These are phyloP conservation scores for Debaryomyces fabryi DNA, from an alignment of 1,139 yeast species.

Conservation along the genomic window DNA sequence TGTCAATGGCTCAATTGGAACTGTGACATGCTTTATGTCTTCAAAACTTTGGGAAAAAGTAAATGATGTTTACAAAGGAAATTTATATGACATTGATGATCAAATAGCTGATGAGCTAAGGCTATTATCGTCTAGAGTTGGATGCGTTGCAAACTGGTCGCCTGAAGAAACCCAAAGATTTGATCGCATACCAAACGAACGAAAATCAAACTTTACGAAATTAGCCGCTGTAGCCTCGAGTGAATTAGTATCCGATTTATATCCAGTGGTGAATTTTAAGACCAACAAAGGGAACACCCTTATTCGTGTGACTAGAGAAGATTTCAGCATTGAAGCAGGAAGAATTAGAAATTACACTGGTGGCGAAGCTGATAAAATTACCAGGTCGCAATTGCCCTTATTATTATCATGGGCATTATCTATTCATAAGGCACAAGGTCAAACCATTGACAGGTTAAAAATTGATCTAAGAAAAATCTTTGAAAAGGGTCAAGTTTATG, in stretches of 20 bases:
- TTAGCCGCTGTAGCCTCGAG: conserved; percentile 36
- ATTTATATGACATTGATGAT: conserved; percentile 23
- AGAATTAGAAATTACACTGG: conserved; percentile 10
- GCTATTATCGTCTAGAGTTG: conserved; percentile 30
- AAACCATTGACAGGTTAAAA: conserved; percentile 75
- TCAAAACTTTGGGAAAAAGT: conserved; percentile 29
- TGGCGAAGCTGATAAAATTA: conserved; percentile 19
- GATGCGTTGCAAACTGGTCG: conserved; percentile 24
- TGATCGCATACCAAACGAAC: conserved; percentile 30
- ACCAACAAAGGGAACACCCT: conserved; percentile 33
- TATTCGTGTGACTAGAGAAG: conserved; percentile 66
- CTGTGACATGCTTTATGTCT: conserved; percentile 65
- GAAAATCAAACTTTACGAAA: conserved; percentile 29
- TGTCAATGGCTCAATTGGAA: conserved; percentile 62
- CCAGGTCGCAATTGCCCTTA: conserved; percentile 71
- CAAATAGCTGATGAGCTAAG: conserved; percentile 30
- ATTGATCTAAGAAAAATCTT: conserved; percentile 73
- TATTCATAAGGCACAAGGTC: conserved; percentile 92
- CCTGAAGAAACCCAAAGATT: conserved; percentile 48
- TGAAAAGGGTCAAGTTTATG: conserved; percentile 88
- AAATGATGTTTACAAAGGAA: conserved; percentile 27
- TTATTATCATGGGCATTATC: conserved; percentile 87
- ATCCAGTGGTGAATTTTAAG: conserved; percentile 63
- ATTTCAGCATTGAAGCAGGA: conserved; percentile 56
- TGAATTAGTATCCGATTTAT: conserved; percentile 31